Conservation (phyloP, 768 basidiomycete genomes). For the Leccinum subtestaceum region DNA sequence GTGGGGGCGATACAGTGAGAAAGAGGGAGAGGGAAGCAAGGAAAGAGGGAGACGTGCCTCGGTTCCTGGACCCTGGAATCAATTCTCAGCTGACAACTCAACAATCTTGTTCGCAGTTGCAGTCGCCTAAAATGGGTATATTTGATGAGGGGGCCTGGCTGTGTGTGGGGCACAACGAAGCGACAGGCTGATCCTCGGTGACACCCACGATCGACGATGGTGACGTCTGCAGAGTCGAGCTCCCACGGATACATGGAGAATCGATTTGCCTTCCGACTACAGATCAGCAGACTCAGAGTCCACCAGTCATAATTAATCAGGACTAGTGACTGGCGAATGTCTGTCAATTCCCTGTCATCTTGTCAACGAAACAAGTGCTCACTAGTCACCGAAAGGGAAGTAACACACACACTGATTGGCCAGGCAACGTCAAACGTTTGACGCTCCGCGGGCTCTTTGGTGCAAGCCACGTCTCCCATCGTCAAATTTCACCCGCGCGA, state of each 20-base stretch:
- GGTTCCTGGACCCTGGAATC: slow-evolving; percentile 10
- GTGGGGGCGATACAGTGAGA: background rate
- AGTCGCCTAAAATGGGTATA: background rate
- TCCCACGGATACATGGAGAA: background rate
- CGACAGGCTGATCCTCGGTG: background rate
- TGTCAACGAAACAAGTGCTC: background rate
- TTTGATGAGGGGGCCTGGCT: background rate
- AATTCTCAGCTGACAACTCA: background rate
- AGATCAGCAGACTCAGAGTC: background rate
- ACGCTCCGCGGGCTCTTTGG: background rate
- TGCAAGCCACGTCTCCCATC: background rate
- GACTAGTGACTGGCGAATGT: background rate
- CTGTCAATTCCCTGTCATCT: background rate
- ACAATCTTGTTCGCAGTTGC: background rate
- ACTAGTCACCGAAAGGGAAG: background rate
- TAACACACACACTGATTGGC: background rate
- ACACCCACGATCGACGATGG: slow-evolving; percentile 7
- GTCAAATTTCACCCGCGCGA: background rate
- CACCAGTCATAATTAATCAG: background rate
- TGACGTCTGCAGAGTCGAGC: background rate
- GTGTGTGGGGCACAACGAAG: slow-evolving; percentile 6
- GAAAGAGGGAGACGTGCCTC: background rate
- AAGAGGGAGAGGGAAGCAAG: background rate
- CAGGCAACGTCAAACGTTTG: background rate
- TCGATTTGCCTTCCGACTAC: background rate